Evolutionary conservation across 2,329 filamentous ascomycete species (phyloP).

Genomic region (Colletotrichum ledebouriae): DNA sequence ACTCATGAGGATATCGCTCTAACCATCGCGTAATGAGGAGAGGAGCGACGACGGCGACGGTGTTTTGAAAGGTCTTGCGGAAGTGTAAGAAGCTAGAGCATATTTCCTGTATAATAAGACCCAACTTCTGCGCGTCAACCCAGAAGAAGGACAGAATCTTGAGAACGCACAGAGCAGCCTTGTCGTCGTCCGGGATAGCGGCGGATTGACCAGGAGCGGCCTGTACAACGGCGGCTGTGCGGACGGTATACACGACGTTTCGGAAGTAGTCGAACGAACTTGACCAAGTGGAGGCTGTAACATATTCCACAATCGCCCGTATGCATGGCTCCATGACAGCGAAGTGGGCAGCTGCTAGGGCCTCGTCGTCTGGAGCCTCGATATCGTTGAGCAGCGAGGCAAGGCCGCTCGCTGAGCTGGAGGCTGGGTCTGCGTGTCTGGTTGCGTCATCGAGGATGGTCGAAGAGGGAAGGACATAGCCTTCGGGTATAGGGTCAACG

Average conservation of each 20-base stretch:
- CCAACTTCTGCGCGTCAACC: conserved; percentile 73
- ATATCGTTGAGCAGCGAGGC: conserved; percentile 47
- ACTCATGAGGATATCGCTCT: conserved; percentile 74
- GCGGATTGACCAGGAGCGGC: conserved; percentile 54
- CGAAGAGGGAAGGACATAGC: conserved; percentile 67
- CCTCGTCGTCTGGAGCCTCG: conserved; percentile 51
- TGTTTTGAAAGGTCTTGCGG: conserved; percentile 73
- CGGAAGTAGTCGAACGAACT: conserved; percentile 71
- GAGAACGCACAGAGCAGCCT: conserved; percentile 65
- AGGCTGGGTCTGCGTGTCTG: conserved; percentile 46
- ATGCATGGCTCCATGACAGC: conserved; percentile 67
- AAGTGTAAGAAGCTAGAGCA: conserved; percentile 77
- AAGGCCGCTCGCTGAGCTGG: conserved; percentile 23
- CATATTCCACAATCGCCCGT: conserved; percentile 71
- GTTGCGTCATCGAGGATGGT: conserved; percentile 68
- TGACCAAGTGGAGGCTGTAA: conserved; percentile 75
- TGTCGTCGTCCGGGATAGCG: conserved; percentile 63
- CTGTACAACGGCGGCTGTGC: conserved; percentile 58
- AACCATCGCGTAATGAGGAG: conserved; percentile 76
- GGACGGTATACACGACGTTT: conserved; percentile 64
- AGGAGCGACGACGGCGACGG: conserved; percentile 72
- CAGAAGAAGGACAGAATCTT: conserved; percentile 74
- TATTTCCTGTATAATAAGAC: conserved; percentile 73
- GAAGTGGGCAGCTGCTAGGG: conserved; percentile 51
- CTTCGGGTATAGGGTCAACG: conserved; percentile 71